phyloP scores from a whole-genome alignment of 2,329 filamentous ascomycete genomes.

The Hypoxylon sp. region DNA sequence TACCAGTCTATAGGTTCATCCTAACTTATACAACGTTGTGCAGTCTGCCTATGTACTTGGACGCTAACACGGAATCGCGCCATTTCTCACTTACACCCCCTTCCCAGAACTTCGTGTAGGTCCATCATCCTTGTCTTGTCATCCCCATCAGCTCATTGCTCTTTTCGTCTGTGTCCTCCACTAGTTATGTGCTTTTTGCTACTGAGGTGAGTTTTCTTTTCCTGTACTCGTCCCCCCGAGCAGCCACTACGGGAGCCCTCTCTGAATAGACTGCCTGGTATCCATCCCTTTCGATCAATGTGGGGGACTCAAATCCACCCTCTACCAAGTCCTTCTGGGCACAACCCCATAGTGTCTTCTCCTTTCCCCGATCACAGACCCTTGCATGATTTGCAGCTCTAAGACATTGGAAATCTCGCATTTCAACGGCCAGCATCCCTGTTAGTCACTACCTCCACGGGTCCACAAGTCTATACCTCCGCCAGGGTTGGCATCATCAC shows the following conservation, averaged over 20 bases:
- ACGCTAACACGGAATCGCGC: conserved; percentile 26
- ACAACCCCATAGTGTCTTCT: conserved; percentile 35
- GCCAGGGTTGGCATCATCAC: conserved; percentile 36
- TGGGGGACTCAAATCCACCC: conserved; percentile 44
- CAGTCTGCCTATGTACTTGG: conserved; percentile 19
- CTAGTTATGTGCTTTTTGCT: conserved; percentile 42
- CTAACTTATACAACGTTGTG: conserved; percentile 29
- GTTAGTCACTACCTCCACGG: conserved; percentile 40
- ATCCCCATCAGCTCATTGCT: conserved; percentile 46
- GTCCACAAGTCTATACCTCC: conserved; percentile 37
- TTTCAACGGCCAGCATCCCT: conserved; percentile 51
- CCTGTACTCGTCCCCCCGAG: conserved; percentile 32
- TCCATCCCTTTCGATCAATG: conserved; percentile 43
- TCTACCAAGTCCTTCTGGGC: conserved; percentile 36
- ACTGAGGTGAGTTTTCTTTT: conserved; percentile 13
- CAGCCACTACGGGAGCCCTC: conserved; percentile 27
- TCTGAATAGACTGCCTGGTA: conserved; percentile 18
- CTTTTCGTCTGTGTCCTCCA: conserved; percentile 42
- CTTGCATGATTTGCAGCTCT: conserved; percentile 51
- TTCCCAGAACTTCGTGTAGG: conserved; percentile 33
- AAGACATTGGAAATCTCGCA: conserved; percentile 48
- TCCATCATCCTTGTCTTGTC: conserved; percentile 44
- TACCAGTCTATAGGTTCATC: conserved; percentile 2
- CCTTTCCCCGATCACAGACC: conserved; percentile 43
- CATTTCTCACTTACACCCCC: conserved; percentile 35